Percentiles rank a stretch among this genome's conserved stretches.
These are phyloP conservation scores for Lagenidium sp. DNA, from an alignment of 352 stramenopile genomes.

Conservation along the genomic window DNA sequence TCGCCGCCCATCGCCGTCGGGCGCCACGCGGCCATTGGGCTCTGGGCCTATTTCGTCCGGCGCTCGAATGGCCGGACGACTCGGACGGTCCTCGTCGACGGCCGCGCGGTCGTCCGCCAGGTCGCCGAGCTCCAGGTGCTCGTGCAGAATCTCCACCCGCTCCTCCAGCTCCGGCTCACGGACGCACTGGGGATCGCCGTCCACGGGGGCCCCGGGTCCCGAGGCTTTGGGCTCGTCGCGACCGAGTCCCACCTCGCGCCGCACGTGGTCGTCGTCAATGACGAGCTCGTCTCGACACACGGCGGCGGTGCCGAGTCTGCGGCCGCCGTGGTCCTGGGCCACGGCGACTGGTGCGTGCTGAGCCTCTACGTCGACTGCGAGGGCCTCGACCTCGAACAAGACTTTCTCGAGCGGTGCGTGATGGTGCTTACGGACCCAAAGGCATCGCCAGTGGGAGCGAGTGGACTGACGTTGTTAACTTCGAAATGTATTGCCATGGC, in stretches of 20 bases:
- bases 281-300: not conserved
- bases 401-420: conserved; percentile 42
- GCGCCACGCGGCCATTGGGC: conserved; percentile 10
- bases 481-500: too few species aligned
- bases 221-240: conserved; percentile 23
- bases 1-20: conserved; percentile 31
- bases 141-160: conserved; percentile 30
- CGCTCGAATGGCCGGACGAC: conserved; percentile 52
- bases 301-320: conserved; percentile 15
- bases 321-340: conserved; percentile 17
- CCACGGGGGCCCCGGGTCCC: not conserved
- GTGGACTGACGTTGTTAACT: too few species aligned
- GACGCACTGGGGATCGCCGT: conserved; percentile 20
- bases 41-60: conserved; percentile 34
- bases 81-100: conserved; percentile 31
- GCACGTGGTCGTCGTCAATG: conserved; percentile 28
- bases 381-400: conserved; percentile 36
- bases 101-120: conserved; percentile 35
- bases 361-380: conserved; percentile 40
- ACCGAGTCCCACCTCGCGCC: conserved; percentile 30
- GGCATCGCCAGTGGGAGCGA: too few species aligned
- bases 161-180: conserved; percentile 16
- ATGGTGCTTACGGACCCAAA: too few species aligned
- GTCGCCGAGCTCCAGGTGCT: conserved; percentile 49
- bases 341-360: conserved; percentile 39